Evolutionary conservation across 805 yeast species (phyloP), one percentile per base, ranked within the genome.

Genomic region (Candida adriatica): DNA sequence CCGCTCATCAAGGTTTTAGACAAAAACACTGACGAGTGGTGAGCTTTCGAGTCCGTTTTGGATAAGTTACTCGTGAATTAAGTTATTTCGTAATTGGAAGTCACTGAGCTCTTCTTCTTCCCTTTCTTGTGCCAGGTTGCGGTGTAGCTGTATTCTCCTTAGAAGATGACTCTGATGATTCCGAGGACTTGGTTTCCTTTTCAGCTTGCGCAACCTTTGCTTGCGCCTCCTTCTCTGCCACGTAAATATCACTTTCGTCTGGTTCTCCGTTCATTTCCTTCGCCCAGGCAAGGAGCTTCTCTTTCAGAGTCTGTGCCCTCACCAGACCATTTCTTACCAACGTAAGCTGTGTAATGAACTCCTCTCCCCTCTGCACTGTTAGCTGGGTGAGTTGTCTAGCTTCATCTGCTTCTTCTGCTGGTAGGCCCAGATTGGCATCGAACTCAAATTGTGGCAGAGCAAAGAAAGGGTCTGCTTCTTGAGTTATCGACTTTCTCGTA

Each of bases 361-460:
- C 97, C 50, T 85, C 87, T 37, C 78, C 73, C 39, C 90, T 75
- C 55, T 88, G 95, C 27, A 86, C 63, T 0, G 81, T 80, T 27
- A 79, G 86, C 63, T 71, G 95, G 31, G 73, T 76, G 54, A 76
- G 66, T 47, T 81, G 88, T 40, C 90, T 62, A 1, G 83, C 65
- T 29, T 77, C 81, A 43, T 78, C 83, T 5, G 85, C 81, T 20
- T 67, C 69, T 24, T 72, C 79, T 0, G 64, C 58, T 4, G 61
- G 51, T n/a, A 69, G 51, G 1, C 78, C 79, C 35, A 62, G 68
- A 41, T 73, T 60, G 17, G 68, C 64, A 48, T 75, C 49, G 23
- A 44, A 34, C 13, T 39, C 31, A 43, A 55, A 59, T 33, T 61
- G 59, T 2, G 92, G 90, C 14, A 74, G 52, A 8, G 76, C 72